Conservation (phyloP, 768 basidiomycete species). For the Naematelia encephala region DNA sequence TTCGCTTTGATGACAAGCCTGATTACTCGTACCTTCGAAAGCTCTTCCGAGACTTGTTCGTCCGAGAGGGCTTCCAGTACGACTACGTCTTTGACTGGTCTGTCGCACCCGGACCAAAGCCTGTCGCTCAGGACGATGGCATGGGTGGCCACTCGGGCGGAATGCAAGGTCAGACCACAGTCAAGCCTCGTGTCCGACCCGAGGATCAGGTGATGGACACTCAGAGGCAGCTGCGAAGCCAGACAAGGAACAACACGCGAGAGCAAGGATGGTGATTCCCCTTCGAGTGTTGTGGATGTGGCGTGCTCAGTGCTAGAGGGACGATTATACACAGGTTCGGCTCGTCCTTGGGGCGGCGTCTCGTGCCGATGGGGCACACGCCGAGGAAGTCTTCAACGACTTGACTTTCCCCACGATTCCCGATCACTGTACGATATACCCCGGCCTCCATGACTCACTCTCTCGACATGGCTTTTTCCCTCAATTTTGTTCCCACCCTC, state of each 20-base stretch:
- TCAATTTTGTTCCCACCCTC: not conserved
- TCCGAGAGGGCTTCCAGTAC: constrained; percentile 96
- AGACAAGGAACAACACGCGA: constrained; percentile 33
- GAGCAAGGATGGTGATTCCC: constrained; percentile 23
- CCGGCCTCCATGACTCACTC: no score
- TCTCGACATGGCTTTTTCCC: not conserved
- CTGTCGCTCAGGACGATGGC: constrained; percentile 10
- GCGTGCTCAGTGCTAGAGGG: not conserved
- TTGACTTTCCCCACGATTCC: not conserved
- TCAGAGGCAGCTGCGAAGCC: constrained; percentile 41
- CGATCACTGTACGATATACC: not conserved
- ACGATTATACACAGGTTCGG: constrained; percentile 5
- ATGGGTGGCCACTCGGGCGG: constrained; percentile 4
- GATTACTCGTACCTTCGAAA: constrained; percentile 99
- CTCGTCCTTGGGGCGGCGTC: not conserved
- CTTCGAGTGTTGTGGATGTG: not conserved
- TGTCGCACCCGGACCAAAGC: constrained; percentile 36
- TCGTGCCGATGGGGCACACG: not conserved
- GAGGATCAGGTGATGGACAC: constrained; percentile 33
- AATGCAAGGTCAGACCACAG: constrained; percentile 9
- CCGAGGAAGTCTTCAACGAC: constrained; percentile 1
- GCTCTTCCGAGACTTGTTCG: constrained; percentile 93
- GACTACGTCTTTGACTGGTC: constrained; percentile 99
- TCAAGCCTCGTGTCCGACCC: constrained; percentile 23
- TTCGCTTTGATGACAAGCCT: constrained; percentile 99